Base-by-base conservation (phyloP, 148 eudicot species). In the Silene conica region DNA sequence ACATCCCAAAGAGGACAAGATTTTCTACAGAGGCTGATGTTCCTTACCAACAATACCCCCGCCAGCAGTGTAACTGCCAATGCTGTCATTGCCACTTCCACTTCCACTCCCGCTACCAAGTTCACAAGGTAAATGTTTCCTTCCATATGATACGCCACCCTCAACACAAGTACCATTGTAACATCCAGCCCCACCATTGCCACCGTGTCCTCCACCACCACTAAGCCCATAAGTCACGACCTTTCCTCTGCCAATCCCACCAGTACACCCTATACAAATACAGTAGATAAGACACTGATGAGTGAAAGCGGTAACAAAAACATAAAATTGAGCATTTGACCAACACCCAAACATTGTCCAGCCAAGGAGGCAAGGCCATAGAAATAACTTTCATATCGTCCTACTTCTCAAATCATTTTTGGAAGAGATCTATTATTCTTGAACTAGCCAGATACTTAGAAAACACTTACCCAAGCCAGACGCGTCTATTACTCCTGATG, bases 131-230 rank as follows among this genome's bases (percentile, higher is more conserved):
- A 96, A 78, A 72, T 76, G 23, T 60, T 84, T 66, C 83, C 85
- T 80, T 78, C 99, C 99, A 83, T 96, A 96, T 31, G 95, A 25
- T 61, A 77, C 72, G 66, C 99, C 97, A 80, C 99, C 97, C 61
- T 90, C 86, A 70, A 81, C 78, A 79, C 85, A 89, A 65, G 83
- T 84, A 73, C 79, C 95, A 76, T 89, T 85, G 62, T 73, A 85
- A 78, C 87, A 88, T 46, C 92, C 96, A 73, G 63, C 76, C 62
- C 97, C 99, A 82, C 99, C 97, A 80, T 78, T 86, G 48, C 99
- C 99, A 71, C 99, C 97, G 85, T 96, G 91, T 56, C 99, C 99
- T 26, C 88, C 97, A 50, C 99, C 99, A 73, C 97, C 83, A 69
- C 96, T 88, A 71, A 89, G 76, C 74, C 97, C 99, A 85, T 75